Percentiles rank a stretch among this genome's conserved stretches.
phyloP scores from a whole-genome alignment of 768 basidiomycete genomes.

The Pleurotus tuoliensis region DNA sequence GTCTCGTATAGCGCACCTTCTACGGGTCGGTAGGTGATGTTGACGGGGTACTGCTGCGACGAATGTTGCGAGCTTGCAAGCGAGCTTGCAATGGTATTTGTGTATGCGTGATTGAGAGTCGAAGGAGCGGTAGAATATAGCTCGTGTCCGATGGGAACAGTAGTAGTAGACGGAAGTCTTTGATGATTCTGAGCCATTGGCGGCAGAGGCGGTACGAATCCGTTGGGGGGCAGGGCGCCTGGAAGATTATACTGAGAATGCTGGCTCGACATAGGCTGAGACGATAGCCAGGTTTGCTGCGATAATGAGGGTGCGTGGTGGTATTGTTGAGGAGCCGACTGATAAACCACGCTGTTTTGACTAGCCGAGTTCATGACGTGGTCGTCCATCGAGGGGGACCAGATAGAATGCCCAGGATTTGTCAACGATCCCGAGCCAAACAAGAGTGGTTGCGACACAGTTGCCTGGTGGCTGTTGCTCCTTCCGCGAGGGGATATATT shows the following conservation, averaged over 20 bases:
- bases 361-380: slow-evolving; percentile 28
- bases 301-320: slow-evolving; percentile 22
- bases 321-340: slow-evolving; percentile 23
- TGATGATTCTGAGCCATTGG: slow-evolving; percentile 17
- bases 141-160: slow-evolving; percentile 21
- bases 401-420: slow-evolving; percentile 54
- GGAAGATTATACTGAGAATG: slow-evolving; percentile 25
- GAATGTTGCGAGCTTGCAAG: slow-evolving; percentile 16
- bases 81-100: slow-evolving; percentile 20
- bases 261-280: slow-evolving; percentile 24
- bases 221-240: slow-evolving; percentile 14
- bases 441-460: slow-evolving; percentile 38
- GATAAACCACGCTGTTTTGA: slow-evolving; percentile 25
- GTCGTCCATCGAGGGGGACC: slow-evolving; percentile 59
- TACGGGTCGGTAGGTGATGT: slow-evolving; percentile 1
- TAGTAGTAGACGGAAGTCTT: slow-evolving; percentile 24
- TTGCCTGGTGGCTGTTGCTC: slow-evolving; percentile 16
- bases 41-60: slow-evolving; percentile 13
- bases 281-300: slow-evolving; percentile 34
- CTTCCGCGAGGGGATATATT: slow-evolving; percentile 30
- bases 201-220: slow-evolving; percentile 16
- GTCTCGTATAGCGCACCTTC: slow-evolving; percentile 16
- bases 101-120: slow-evolving; percentile 25
- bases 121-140: slow-evolving; percentile 16
- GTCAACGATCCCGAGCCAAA: slow-evolving; percentile 48